Conservation (phyloP, 2,329 filamentous ascomycete genomes). For the Aureobasidium melanogenum region DNA sequence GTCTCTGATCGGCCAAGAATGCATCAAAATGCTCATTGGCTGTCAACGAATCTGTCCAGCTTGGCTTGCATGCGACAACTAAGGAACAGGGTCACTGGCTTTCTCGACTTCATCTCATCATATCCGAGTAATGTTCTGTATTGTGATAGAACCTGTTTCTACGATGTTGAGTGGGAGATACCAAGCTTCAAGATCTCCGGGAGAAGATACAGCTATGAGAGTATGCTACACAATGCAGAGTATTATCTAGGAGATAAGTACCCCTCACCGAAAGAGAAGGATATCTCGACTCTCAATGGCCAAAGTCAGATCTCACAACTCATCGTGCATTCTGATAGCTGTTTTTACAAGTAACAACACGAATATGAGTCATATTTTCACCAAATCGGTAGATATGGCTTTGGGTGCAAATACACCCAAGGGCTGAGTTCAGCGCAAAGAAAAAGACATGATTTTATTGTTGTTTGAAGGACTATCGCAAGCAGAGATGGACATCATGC, state of each 20-base stretch:
- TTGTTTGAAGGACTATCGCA: neutral
- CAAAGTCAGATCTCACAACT: neutral
- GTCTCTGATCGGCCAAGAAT: neutral
- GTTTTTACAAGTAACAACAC: neutral
- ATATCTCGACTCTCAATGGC: neutral
- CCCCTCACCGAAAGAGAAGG: neutral
- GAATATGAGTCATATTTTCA: no score
- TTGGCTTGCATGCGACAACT: neutral
- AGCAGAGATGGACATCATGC: neutral
- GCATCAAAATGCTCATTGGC: neutral
- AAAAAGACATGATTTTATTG: neutral
- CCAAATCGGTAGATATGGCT: neutral
- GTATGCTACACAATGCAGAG: neutral
- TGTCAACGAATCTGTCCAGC: neutral
- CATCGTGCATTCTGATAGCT: neutral
- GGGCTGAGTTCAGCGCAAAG: neutral
- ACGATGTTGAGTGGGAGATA: neutral
- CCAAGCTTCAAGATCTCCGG: neutral
- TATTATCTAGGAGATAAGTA: neutral
- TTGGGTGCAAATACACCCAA: no score
- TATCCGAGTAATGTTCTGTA: no score
- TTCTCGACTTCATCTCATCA: neutral
- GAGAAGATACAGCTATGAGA: neutral
- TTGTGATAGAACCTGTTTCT: no score
- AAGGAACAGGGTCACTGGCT: neutral